Conservation (phyloP, 1,284 basidiomycete species). For the Ustilago loliicola region DNA sequence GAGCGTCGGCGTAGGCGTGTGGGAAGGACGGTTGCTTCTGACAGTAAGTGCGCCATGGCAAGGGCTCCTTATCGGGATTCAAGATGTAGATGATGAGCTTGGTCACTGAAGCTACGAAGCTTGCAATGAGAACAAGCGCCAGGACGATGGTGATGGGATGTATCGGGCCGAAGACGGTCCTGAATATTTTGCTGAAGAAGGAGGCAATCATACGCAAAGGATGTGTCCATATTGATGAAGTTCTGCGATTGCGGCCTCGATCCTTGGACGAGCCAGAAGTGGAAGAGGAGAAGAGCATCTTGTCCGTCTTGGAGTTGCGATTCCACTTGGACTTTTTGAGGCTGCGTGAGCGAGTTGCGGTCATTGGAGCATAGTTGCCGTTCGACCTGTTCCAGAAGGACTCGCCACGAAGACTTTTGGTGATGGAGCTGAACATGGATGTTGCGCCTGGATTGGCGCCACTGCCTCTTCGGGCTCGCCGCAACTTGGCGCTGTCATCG, state of each 20-base stretch:
- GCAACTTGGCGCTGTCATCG: constrained; percentile 46
- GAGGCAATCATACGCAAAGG: constrained; percentile 38
- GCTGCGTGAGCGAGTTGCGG: constrained; percentile 39
- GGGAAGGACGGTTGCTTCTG: constrained; percentile 74
- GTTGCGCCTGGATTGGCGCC: constrained; percentile 15
- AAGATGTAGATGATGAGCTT: constrained; percentile 84
- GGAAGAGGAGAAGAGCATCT: constrained; percentile 32
- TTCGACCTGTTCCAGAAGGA: constrained; percentile 46
- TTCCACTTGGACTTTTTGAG: constrained; percentile 48
- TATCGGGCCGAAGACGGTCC: constrained; percentile 54
- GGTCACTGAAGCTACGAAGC: constrained; percentile 58
- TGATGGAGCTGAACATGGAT: constrained; percentile 43
- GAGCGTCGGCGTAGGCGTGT: constrained; percentile 74
- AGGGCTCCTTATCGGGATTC: constrained; percentile 92
- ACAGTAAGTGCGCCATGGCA: constrained; percentile 95
- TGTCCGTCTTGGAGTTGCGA: constrained; percentile 44
- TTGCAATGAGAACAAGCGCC: constrained; percentile 56
- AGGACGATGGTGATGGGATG: constrained; percentile 58
- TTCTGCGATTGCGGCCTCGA: constrained; percentile 28
- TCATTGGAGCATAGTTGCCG: constrained; percentile 19
- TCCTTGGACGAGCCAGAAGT: constrained; percentile 25
- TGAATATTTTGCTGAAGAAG: constrained; percentile 50
- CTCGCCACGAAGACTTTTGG: constrained; percentile 36
- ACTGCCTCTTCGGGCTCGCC: constrained; percentile 33
- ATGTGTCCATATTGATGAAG: constrained; percentile 30